A percentile compares a stretch with the other conserved stretches of the same genome.
Evolutionary conservation across 805 yeast species (phyloP).

Genomic region (Lipomyces chichibuensis): DNA sequence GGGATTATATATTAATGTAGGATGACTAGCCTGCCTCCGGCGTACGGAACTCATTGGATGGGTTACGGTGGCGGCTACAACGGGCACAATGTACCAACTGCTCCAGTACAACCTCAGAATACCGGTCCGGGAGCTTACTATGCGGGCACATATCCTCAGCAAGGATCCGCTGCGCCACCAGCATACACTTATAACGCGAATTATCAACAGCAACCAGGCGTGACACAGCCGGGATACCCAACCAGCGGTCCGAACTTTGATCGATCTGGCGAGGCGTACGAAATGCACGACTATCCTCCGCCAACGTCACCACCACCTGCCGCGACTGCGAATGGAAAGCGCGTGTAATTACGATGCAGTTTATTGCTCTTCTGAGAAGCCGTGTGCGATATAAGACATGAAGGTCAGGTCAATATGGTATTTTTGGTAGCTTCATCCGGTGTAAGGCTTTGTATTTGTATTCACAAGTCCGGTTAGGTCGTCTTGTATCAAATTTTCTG

Average conservation of each 20-base stretch:
- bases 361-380: background rate
- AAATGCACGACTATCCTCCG: slow-evolving; percentile 23
- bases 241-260: background rate
- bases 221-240: background rate
- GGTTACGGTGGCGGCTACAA: slow-evolving; percentile 25
- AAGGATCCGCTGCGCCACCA: slow-evolving; percentile 24
- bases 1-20: background rate
- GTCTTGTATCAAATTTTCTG: background rate
- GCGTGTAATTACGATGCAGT: background rate
- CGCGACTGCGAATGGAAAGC: background rate
- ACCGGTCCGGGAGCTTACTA: slow-evolving; percentile 26
- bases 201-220: background rate
- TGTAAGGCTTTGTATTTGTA: background rate
- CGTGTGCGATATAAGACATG: background rate
- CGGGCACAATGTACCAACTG: background rate
- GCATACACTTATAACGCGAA: slow-evolving; percentile 11
- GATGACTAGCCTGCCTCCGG: slow-evolving; percentile 25
- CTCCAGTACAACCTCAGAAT: slow-evolving; percentile 6
- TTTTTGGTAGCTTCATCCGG: background rate
- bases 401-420: background rate
- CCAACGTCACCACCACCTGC: slow-evolving; percentile 29
- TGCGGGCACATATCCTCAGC: slow-evolving; percentile 14
- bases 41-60: slow-evolving; percentile 31
- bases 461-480: background rate
- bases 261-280: slow-evolving; percentile 21